These are phyloP conservation scores for Venturiaceae sp. DNA, from an alignment of 2,329 filamentous ascomycete genomes.

Conservation along the genomic window DNA sequence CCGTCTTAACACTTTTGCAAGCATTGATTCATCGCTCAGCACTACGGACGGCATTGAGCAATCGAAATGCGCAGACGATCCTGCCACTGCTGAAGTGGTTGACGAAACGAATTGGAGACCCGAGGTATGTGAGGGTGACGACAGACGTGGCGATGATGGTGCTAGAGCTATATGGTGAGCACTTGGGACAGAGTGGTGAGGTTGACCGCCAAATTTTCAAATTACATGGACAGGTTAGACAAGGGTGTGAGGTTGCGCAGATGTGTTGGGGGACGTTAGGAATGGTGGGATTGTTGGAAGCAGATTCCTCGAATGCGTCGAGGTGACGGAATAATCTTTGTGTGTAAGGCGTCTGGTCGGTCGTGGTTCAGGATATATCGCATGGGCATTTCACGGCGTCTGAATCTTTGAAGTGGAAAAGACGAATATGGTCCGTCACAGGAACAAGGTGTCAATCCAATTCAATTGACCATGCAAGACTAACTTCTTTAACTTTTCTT, in stretches of 20 bases:
- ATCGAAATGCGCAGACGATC: conserved; percentile 71
- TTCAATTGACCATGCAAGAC: no score
- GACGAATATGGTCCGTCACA: no score
- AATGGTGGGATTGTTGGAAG: conserved; percentile 74
- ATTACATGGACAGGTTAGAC: conserved; percentile 60
- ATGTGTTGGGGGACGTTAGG: conserved; percentile 72
- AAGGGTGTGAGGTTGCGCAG: conserved; percentile 75
- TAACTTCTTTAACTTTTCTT: no score
- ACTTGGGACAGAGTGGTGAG: conserved; percentile 62
- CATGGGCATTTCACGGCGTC: background rate
- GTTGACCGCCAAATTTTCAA: conserved; percentile 61
- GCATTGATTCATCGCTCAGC: conserved; percentile 83
- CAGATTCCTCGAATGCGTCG: conserved; percentile 18
- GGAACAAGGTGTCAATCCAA: no score
- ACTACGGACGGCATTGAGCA: conserved; percentile 67
- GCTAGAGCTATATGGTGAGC: conserved; percentile 78
- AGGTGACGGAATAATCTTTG: background rate
- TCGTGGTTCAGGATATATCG: background rate
- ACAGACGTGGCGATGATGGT: conserved; percentile 76
- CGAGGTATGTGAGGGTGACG: conserved; percentile 69
- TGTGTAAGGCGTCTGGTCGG: background rate
- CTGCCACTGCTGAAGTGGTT: conserved; percentile 80
- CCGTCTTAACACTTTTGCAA: conserved; percentile 65
- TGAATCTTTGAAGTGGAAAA: no score
- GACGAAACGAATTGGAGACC: conserved; percentile 69